A percentile compares a stretch with the other conserved stretches of the same genome.
Conservation (phyloP, 768 basidiomycete genomes). For the Suillus americanus region DNA sequence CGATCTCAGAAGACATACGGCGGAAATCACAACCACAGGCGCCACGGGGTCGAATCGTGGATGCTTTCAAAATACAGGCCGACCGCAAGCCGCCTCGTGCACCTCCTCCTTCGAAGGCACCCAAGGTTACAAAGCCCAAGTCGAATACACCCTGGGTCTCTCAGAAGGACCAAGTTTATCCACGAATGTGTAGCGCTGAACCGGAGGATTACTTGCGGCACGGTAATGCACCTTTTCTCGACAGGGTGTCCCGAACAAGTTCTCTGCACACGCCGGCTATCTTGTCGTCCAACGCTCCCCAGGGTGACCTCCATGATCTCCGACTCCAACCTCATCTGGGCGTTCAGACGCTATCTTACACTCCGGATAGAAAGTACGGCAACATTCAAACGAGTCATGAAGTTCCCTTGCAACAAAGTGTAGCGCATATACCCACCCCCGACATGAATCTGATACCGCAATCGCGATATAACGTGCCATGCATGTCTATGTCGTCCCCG, state of each 20-base stretch:
- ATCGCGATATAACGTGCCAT: neutral
- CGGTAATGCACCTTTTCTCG: neutral
- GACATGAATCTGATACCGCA: neutral
- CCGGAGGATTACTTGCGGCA: neutral
- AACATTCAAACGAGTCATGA: neutral
- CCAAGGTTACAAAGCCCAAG: neutral
- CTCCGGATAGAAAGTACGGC: neutral
- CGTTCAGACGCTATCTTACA: neutral
- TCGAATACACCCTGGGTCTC: slow-evolving; percentile 13
- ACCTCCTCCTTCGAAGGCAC: neutral
- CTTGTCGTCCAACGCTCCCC: neutral
- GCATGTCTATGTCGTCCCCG: neutral
- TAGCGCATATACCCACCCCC: slow-evolving; percentile 1
- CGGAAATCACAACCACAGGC: slow-evolving; percentile 12
- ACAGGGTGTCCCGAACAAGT: neutral
- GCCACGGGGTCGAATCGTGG: slow-evolving; percentile 38
- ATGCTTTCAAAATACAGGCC: slow-evolving; percentile 47
- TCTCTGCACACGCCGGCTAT: neutral
- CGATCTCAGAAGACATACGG: neutral
- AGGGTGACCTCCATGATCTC: neutral
- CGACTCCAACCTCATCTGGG: neutral
- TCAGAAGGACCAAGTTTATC: slow-evolving; percentile 20
- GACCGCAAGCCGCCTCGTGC: slow-evolving; percentile 8
- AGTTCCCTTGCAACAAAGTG: neutral
- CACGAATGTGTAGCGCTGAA: slow-evolving; percentile 13